These are phyloP conservation scores for Ogataea zsoltii DNA, from an alignment of 805 yeast genomes.

Conservation along the genomic window DNA sequence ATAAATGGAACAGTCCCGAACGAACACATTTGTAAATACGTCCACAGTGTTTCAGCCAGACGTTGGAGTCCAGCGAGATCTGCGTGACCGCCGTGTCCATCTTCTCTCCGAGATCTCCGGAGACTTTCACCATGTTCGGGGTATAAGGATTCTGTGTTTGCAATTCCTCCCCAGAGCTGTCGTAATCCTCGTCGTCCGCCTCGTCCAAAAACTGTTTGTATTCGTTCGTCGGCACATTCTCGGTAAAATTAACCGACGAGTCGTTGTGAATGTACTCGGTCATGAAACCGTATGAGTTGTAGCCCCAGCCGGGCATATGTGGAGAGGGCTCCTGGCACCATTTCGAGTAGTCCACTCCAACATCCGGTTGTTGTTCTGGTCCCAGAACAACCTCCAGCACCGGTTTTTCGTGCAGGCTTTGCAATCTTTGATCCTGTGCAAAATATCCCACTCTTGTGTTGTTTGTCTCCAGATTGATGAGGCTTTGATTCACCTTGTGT, in stretches of 20 bases:
- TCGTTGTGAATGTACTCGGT: conserved; percentile 31
- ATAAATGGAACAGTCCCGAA: conserved; percentile 55
- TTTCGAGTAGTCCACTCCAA: conserved; percentile 1
- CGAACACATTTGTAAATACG: conserved; percentile 68
- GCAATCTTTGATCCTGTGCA: conserved; percentile 28
- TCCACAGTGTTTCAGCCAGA: conserved; percentile 82
- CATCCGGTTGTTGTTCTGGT: conserved; percentile 4
- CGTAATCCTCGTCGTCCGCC: conserved; percentile 22
- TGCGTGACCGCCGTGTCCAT: conserved; percentile 59
- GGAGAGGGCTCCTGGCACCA: conserved; percentile 24
- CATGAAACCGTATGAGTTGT: conserved; percentile 34
- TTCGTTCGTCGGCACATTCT: neutral
- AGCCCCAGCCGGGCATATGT: conserved; percentile 31
- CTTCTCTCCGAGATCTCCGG: conserved; percentile 55
- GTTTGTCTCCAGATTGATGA: conserved; percentile 13
- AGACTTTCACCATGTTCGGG: conserved; percentile 18
- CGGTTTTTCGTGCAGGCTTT: conserved; percentile 21
- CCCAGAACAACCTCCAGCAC: conserved; percentile 12
- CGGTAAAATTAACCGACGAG: conserved; percentile 21
- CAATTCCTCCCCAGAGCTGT: conserved; percentile 6
- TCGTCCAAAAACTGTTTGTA: conserved; percentile 11
- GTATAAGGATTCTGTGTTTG: conserved; percentile 11
- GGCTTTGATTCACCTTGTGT: conserved; percentile 24
- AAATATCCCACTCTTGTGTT: conserved; percentile 27
- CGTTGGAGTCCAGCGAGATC: conserved; percentile 72